Conservation (phyloP, 805 yeast species). For the Wickerhamomyces strasburgensis region DNA sequence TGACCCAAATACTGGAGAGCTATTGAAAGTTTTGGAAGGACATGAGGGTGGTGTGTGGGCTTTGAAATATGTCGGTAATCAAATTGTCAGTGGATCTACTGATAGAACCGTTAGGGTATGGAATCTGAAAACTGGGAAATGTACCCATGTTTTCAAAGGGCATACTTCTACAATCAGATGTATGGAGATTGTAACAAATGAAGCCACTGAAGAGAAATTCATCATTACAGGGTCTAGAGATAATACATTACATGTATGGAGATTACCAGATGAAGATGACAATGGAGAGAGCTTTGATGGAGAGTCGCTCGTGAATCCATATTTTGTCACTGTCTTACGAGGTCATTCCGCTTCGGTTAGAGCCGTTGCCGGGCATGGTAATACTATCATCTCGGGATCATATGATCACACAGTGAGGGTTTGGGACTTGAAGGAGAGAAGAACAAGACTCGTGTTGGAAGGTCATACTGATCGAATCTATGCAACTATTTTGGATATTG, state of each 20-base stretch:
- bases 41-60: conserved; percentile 99
- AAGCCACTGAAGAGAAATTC: conserved; percentile 60
- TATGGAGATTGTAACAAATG: conserved; percentile 71
- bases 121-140: conserved; percentile 79
- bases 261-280: conserved; percentile 48
- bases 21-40: conserved; percentile 62
- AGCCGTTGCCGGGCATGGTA: conserved; percentile 81
- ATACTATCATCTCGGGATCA: conserved; percentile 80
- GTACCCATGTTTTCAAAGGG: conserved; percentile 89
- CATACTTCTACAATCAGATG: conserved; percentile 93
- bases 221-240: conserved; percentile 90
- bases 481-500: conserved; percentile 76
- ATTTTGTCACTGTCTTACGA: conserved; percentile 57
- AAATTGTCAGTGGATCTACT: conserved; percentile 89
- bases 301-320: conserved; percentile 43
- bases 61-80: conserved; percentile 74
- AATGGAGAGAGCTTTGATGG: conserved; percentile 29
- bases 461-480: conserved; percentile 90
- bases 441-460: conserved; percentile 63
- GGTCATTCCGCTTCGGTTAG: conserved; percentile 84
- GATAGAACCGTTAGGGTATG: conserved; percentile 92
- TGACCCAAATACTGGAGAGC: conserved; percentile 66
- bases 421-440: conserved; percentile 79
- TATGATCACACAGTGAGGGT: conserved; percentile 88
- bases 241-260: conserved; percentile 79